phyloP scores from a whole-genome alignment of 2,329 filamentous ascomycete genomes.

The Colletotrichum theobromicola region DNA sequence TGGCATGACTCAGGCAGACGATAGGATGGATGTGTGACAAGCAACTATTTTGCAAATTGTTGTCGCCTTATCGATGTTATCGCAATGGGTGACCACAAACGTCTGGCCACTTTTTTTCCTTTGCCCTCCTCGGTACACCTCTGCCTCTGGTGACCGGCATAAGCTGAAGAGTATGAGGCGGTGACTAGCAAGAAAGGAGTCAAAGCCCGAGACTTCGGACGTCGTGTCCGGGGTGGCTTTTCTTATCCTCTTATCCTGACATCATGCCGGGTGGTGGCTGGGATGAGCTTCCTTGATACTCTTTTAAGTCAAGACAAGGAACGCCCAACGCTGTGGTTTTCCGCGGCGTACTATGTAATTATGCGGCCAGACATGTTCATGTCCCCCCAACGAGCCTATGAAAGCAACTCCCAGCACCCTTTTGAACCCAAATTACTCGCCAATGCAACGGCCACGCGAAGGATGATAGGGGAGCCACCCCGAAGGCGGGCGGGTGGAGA shows the following conservation, averaged over 20 bases:
- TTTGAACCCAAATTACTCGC: background rate
- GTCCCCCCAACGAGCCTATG: background rate
- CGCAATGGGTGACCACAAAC: background rate
- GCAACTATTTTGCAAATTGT: background rate
- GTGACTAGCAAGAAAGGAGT: background rate
- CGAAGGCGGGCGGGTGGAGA: slow-evolving; percentile 7
- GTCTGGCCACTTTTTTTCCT: background rate
- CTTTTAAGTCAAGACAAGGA: background rate
- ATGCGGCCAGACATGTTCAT: background rate
- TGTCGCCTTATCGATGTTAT: background rate
- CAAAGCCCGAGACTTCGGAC: background rate
- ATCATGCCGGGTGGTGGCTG: background rate
- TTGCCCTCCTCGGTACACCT: no score
- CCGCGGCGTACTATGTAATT: background rate
- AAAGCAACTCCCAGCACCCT: background rate
- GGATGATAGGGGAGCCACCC: slow-evolving; percentile 11
- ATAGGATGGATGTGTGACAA: slow-evolving; percentile 14
- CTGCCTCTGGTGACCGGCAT: background rate
- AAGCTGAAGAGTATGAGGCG: background rate
- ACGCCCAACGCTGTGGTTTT: background rate
- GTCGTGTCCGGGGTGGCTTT: background rate
- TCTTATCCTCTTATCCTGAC: background rate
- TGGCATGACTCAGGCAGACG: slow-evolving; percentile 14
- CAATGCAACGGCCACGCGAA: background rate
- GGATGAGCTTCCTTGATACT: background rate